Conservation (phyloP, 1,284 basidiomycete species). For the Singerocomus inundabilis region DNA sequence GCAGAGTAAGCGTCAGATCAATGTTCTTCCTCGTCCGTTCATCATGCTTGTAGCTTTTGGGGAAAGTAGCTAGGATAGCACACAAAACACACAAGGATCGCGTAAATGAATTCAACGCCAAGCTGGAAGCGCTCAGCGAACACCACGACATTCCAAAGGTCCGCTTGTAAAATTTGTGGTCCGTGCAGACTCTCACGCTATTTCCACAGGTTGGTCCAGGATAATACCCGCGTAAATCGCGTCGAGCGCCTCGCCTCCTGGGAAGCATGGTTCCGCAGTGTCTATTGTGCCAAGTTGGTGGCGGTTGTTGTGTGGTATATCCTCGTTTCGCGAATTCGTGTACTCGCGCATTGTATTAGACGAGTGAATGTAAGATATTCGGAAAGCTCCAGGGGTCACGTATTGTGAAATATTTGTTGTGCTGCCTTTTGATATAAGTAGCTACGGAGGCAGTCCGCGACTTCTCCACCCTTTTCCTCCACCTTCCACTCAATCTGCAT, state of each 20-base stretch:
- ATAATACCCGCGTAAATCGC: constrained; percentile 44
- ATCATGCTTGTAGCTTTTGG: constrained; percentile 58
- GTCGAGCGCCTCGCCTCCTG: constrained; percentile 17
- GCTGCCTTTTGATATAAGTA: constrained; percentile 37
- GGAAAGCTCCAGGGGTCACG: constrained; percentile 23
- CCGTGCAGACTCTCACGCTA: constrained; percentile 29
- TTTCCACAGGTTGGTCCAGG: constrained; percentile 68
- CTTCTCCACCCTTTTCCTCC: constrained; percentile 36
- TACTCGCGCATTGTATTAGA: constrained; percentile 23
- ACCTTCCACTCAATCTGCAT: constrained; percentile 33
- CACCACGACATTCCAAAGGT: constrained; percentile 95
- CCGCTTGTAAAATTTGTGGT: constrained; percentile 27
- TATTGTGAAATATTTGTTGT: constrained; percentile 39
- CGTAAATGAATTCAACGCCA: constrained; percentile 87
- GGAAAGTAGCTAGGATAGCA: constrained; percentile 79
- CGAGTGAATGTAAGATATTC: constrained; percentile 23
- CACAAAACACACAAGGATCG: constrained; percentile 93
- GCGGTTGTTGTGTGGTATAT: constrained; percentile 15
- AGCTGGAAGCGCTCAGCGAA: constrained; percentile 86
- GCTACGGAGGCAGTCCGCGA: constrained; percentile 36
- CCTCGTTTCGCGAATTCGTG: constrained; percentile 18
- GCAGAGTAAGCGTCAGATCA: constrained; percentile 59
- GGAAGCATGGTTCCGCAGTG: constrained; percentile 7
- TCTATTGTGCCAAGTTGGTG: constrained; percentile 17
- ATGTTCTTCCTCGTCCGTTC: background rate